Evolutionary conservation across 352 stramenopile species (phyloP).

Genomic region (Pythium plurisporium): DNA sequence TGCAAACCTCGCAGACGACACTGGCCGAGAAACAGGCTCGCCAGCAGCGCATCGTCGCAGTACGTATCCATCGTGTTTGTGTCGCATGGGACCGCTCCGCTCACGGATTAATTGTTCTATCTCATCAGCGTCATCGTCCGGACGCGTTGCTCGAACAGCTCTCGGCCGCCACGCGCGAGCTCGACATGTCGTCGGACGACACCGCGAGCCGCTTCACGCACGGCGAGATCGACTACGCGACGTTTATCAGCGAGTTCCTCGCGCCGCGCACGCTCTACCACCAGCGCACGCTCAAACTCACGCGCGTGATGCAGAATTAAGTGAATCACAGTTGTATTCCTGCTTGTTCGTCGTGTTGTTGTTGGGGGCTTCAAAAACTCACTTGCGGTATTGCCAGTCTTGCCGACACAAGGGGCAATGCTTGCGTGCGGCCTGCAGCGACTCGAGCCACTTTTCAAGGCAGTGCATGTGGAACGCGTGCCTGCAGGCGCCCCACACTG

Average conservation of each 20-base stretch:
- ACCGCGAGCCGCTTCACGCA: conserved; percentile 68
- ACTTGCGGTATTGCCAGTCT: conserved; percentile 77
- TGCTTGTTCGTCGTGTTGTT: not conserved
- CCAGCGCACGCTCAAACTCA: conserved; percentile 71
- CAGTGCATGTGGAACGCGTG: conserved; percentile 93
- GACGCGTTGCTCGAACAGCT: conserved; percentile 73
- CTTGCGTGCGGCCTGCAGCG: conserved; percentile 71
- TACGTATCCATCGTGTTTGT: conserved; percentile 24
- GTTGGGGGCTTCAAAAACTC: not conserved
- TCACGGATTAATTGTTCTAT: not conserved
- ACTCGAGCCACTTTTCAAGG: conserved; percentile 91
- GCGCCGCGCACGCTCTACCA: conserved; percentile 70
- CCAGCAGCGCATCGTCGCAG: conserved; percentile 64
- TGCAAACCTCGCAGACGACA: conserved; percentile 49
- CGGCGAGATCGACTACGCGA: conserved; percentile 59
- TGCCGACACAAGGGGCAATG: conserved; percentile 89
- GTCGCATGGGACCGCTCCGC: not conserved
- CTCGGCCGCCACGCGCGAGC: conserved; percentile 42
- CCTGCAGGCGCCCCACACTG: conserved; percentile 87
- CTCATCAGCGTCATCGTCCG: conserved; percentile 51
- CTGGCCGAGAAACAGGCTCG: conserved; percentile 64
- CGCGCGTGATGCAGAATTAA: conserved; percentile 50
- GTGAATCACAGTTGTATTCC: not conserved
- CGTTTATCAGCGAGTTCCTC: conserved; percentile 65
- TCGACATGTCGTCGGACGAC: conserved; percentile 69